phyloP scores from a whole-genome alignment of 2,329 filamentous ascomycete species.

The Phyllosticta capitalensis region DNA sequence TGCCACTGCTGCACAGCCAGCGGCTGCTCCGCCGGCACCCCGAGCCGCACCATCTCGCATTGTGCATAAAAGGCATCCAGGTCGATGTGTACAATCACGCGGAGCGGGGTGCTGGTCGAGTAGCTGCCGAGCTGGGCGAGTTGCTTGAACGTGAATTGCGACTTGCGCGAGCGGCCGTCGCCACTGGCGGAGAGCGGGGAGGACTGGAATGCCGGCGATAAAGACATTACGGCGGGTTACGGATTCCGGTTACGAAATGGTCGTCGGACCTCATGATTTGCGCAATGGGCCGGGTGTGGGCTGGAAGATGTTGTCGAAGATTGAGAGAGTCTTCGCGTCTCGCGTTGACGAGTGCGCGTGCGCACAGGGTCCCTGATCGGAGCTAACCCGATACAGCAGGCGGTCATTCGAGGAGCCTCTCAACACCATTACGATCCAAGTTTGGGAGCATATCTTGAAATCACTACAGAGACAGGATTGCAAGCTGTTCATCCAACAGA shows the following conservation, averaged over 20 bases:
- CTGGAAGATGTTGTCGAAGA: neutral
- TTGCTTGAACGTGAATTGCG: conserved; percentile 77
- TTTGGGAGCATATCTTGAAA: too few species aligned
- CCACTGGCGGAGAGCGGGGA: conserved; percentile 34
- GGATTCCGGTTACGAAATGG: neutral
- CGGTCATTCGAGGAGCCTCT: neutral
- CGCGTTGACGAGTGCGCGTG: neutral
- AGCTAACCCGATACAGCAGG: neutral
- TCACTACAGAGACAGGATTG: too few species aligned
- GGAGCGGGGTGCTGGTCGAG: conserved; percentile 63
- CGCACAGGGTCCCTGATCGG: neutral
- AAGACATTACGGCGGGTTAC: conserved; percentile 30
- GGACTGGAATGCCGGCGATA: conserved; percentile 36
- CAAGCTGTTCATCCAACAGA: too few species aligned
- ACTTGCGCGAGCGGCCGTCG: conserved; percentile 37
- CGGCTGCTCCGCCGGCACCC: conserved; percentile 62
- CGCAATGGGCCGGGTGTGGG: neutral
- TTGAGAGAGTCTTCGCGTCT: neutral
- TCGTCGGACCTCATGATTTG: conserved; percentile 1
- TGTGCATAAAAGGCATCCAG: conserved; percentile 94
- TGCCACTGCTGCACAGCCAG: conserved; percentile 95
- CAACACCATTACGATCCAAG: too few species aligned
- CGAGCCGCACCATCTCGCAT: conserved; percentile 85
- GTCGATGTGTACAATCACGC: conserved; percentile 85
- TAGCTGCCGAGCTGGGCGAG: conserved; percentile 65